Evolutionary conservation across 257 asterid species (phyloP).

Genomic region (Solanum habrochaites): DNA sequence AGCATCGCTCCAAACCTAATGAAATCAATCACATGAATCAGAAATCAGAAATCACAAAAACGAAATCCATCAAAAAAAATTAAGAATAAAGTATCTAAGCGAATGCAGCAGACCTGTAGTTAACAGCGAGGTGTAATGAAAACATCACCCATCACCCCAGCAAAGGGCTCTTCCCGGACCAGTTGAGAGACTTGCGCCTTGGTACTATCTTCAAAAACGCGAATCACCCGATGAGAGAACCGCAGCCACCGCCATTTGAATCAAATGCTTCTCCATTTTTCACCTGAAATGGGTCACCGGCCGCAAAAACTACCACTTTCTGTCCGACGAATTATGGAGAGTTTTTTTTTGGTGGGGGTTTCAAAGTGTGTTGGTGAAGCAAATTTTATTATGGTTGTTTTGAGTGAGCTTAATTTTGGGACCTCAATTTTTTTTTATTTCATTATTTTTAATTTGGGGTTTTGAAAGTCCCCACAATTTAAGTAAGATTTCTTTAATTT

Average conservation of each 20-base stretch:
- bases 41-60: not conserved
- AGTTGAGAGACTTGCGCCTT: slow-evolving; percentile 64
- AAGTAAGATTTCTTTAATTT: not conserved
- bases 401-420: not conserved
- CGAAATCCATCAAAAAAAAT: not conserved
- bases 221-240: slow-evolving; percentile 45
- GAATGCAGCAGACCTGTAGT: slow-evolving; percentile 39
- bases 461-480: not conserved
- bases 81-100: not conserved
- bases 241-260: slow-evolving; percentile 45
- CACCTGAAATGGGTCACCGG: not conserved
- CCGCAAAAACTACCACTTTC: not conserved
- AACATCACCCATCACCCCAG: slow-evolving; percentile 63
- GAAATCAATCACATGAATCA: not conserved
- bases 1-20: slow-evolving; percentile 65
- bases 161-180: slow-evolving; percentile 79
- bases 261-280: slow-evolving; percentile 28
- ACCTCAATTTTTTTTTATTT: not conserved
- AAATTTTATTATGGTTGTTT: too few relatives aligned
- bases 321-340: not conserved
- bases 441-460: not conserved
- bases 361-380: too few relatives aligned
- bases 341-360: not conserved
- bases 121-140: slow-evolving; percentile 68
- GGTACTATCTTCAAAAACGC: slow-evolving; percentile 48